These are phyloP conservation scores for Parietichytrium sp. DNA, from an alignment of 108 stramenopile species.

Conservation along the genomic window DNA sequence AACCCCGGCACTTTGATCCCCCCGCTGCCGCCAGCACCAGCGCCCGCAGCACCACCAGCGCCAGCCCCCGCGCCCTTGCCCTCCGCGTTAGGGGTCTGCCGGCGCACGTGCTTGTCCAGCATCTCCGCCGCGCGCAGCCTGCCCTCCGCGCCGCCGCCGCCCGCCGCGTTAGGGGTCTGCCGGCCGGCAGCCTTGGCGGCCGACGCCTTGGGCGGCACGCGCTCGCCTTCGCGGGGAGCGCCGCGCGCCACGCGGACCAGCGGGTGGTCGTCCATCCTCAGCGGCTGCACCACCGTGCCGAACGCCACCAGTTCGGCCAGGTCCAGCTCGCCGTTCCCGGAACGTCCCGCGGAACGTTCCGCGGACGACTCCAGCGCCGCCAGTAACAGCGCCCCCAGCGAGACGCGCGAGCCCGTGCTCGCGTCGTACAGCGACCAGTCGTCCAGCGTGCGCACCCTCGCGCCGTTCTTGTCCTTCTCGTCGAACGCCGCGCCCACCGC, in stretches of 20 bases:
- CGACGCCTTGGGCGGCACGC: neutral
- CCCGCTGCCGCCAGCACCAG: neutral
- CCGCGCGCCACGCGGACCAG: neutral
- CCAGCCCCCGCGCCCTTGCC: neutral
- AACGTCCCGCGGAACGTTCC: too few relatives aligned
- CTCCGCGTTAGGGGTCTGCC: neutral
- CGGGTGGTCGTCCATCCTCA: neutral
- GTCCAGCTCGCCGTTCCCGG: too few relatives aligned
- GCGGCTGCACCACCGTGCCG: conserved; percentile 20
- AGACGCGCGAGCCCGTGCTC: neutral
- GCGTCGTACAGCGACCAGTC: conserved; percentile 16
- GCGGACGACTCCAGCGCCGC: too few relatives aligned
- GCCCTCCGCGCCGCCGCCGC: neutral
- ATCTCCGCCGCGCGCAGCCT: neutral
- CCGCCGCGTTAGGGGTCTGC: neutral
- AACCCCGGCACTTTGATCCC: conserved; percentile 10
- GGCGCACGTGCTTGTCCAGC: neutral
- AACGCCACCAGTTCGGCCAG: neutral
- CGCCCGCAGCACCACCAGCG: neutral
- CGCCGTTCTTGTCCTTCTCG: neutral
- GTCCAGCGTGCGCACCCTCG: conserved; percentile 10
- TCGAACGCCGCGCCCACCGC: too few relatives aligned
- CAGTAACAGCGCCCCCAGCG: neutral
- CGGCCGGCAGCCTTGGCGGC: neutral
- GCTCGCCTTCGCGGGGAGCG: neutral